These are phyloP conservation scores for Vickermania spadyakhi DNA, from an alignment of 208 protist genomes.

Conservation along the genomic window DNA sequence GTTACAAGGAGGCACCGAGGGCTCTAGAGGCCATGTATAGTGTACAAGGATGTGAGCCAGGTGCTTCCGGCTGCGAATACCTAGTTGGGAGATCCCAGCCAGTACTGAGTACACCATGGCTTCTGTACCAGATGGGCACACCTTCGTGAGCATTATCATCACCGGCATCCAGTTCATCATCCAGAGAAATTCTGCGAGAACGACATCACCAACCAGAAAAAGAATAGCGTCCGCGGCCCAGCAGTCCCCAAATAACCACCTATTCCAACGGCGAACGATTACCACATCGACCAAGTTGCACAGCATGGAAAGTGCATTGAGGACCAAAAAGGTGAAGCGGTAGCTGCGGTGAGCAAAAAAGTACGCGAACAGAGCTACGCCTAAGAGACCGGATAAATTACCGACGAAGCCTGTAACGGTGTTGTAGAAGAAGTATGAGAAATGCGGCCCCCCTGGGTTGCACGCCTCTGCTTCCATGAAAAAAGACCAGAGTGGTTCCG, in stretches of 20 bases:
- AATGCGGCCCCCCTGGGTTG: constrained; percentile 31
- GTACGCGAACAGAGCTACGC: constrained; percentile 28
- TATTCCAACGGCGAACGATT: not conserved
- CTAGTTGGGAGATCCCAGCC: not conserved
- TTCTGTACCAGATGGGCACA: not conserved
- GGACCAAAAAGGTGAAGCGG: constrained; percentile 25
- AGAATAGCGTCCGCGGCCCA: too few relatives aligned
- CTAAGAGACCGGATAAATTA: constrained; percentile 18
- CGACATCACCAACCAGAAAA: not conserved
- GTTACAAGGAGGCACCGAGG: not conserved
- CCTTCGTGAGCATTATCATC: not conserved
- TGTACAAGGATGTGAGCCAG: not conserved
- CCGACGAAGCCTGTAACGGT: constrained; percentile 29
- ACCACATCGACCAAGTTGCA: not conserved
- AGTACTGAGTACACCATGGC: not conserved
- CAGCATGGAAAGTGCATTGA: not conserved
- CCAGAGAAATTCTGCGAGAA: not conserved
- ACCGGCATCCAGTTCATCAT: not conserved
- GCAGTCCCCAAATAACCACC: too few relatives aligned
- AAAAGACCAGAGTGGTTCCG: constrained; percentile 35
- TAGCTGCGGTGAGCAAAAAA: constrained; percentile 30
- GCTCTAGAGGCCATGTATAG: not conserved
- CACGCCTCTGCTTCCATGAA: constrained; percentile 25
- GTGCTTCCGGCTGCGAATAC: not conserved
- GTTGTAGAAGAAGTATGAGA: constrained; percentile 36